Evolutionary conservation across 2,329 filamentous ascomycete genomes (phyloP), one percentile per base, ranked within the genome.

Genomic region (Cercospora janseana): DNA sequence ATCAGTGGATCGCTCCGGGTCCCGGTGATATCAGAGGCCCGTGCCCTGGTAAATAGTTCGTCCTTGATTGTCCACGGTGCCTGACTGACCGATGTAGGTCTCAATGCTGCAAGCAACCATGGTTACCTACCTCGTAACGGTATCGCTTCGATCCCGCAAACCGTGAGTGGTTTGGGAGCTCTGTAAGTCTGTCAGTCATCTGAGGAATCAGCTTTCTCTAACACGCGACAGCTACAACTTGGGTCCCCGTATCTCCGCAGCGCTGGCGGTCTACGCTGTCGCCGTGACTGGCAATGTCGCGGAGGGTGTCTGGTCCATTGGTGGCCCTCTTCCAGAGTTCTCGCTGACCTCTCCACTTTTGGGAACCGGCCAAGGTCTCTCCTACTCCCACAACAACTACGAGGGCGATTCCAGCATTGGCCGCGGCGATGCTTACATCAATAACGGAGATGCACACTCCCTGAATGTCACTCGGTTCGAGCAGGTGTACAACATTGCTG

Each of bases 331-430:
- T 9, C 52, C 52, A 1, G 48, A 42, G 2, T 56, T 57, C n/a
- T 18, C 34, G 21, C 42, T 57, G 15, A 51, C 55, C 31, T 27
- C 23, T 4, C 42, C 49, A 3, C 44, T 62, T 3, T 51, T 63
- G 34, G 56, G 58, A 16, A 55, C 41, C n/a, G 52, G 49, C 38
- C 61, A 54, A 61, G 63, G 52, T 52, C 49, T 62, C 24, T 56
- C 52, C 7, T 60, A 54, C 35, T 57, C 56, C 4, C 66, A 69
- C 60, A 67, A 67, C 54, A 64, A 63, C 42, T 69, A 67, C 32
- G 66, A 69, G 46, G 55, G 58, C 6, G 66, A 69, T 45, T 60
- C 49, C 6, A 55, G 52, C 27, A 61, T 61, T 23, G 59, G 54
- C 20, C 58, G 58, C 16, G 52, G 52, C 12, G 60, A 62, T 24